Conservation (phyloP, 2,329 filamentous ascomycete species). For the Cercospora zeina region DNA sequence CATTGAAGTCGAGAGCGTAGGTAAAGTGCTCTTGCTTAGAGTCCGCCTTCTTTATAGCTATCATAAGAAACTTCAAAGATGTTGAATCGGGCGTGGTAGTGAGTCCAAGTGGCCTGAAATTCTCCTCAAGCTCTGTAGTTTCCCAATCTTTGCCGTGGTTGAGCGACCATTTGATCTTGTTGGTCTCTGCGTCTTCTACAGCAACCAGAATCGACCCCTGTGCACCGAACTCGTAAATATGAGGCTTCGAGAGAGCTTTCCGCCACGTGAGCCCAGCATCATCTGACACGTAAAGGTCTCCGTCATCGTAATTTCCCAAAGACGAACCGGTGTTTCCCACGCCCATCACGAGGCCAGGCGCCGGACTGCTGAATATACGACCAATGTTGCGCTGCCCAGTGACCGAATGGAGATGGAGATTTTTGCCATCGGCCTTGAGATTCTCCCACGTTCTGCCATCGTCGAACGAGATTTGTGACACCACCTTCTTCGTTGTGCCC, state of each 20-base stretch:
- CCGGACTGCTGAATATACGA: constrained; percentile 87
- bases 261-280: constrained; percentile 87
- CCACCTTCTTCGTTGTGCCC: constrained; percentile 61
- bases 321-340: constrained; percentile 83
- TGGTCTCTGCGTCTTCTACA: constrained; percentile 67
- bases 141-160: constrained; percentile 88
- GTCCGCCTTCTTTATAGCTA: constrained; percentile 60
- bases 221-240: constrained; percentile 96
- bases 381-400: constrained; percentile 81
- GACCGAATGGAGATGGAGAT: constrained; percentile 87
- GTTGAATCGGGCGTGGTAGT: constrained; percentile 93
- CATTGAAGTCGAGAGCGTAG: constrained; percentile 79
- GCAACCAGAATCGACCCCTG: constrained; percentile 87
- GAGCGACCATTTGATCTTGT: constrained; percentile 73
- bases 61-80: constrained; percentile 82
- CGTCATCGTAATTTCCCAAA: constrained; percentile 69
- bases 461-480: constrained; percentile 88
- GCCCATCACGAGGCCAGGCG: constrained; percentile 90
- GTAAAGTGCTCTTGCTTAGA: constrained; percentile 56
- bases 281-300: constrained; percentile 84
- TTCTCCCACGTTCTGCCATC: constrained; percentile 83
- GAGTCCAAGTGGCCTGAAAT: constrained; percentile 69
- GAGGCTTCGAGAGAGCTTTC: constrained; percentile 71
- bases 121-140: constrained; percentile 65
- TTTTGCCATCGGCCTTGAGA: constrained; percentile 65